A percentile compares a stretch with the other conserved stretches of the same genome.
Conservation (phyloP, 2,329 filamentous ascomycete genomes). For the Fusarium sarcochroum region DNA sequence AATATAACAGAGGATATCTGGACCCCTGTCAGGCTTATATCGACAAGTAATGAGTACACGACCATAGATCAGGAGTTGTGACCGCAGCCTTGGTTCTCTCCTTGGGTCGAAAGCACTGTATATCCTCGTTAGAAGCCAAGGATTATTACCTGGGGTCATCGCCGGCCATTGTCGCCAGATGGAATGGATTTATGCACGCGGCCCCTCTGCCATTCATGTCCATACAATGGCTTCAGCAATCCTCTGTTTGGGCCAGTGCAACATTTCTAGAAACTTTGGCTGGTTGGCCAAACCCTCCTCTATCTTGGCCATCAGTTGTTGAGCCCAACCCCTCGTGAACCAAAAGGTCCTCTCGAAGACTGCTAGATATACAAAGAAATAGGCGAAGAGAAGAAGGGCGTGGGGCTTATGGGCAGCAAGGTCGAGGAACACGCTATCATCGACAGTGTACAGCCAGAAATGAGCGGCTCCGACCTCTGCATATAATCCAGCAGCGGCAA, state of each 20-base stretch:
- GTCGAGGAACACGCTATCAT: constrained; percentile 48
- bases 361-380: constrained; percentile 46
- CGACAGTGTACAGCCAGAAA: constrained; percentile 47
- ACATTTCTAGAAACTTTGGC: constrained; percentile 36
- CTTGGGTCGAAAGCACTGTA: not conserved
- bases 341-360: constrained; percentile 47
- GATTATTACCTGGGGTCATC: no score
- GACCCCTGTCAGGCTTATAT: constrained; percentile 53
- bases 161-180: not conserved
- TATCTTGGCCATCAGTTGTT: constrained; percentile 36
- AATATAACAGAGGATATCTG: constrained; percentile 50
- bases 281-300: constrained; percentile 37
- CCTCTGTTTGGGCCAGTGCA: constrained; percentile 46
- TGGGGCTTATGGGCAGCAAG: constrained; percentile 43
- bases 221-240: constrained; percentile 29
- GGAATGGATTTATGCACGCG: not conserved
- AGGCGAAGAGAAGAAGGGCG: constrained; percentile 47
- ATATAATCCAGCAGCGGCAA: constrained; percentile 43
- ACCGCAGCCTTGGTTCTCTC: not conserved
- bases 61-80: constrained; percentile 53
- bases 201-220: not conserved
- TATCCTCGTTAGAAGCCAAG: not conserved
- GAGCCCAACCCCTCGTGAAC: constrained; percentile 48
- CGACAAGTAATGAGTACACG: constrained; percentile 53
- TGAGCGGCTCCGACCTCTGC: constrained; percentile 42